Evolutionary conservation across 2,329 filamentous ascomycete species (phyloP), one percentile per base, ranked within the genome.

Genomic region (Fragosphaeria purpurea): DNA sequence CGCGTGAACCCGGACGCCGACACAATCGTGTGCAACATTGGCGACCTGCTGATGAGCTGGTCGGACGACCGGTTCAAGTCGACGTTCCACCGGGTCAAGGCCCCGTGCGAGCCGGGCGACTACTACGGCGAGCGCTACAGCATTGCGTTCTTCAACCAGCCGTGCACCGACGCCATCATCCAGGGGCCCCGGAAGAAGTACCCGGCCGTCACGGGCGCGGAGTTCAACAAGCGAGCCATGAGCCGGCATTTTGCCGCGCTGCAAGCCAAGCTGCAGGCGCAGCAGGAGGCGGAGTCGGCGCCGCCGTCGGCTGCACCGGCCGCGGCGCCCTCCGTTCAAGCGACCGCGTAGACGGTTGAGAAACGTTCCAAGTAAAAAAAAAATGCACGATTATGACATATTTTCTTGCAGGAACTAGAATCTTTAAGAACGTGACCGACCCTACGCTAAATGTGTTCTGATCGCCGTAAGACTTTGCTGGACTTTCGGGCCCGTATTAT

Each of bases 51-150:
- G 12, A 83, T 85, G 81, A 75, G 70, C 41, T 83, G 80, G 79
- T 78, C 73, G 33, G 80, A 84, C 59, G 82, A 84, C 61, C 72
- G 79, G 22, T 83, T 84, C 68, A 84, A 83, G 64, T 79, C 74
- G 41, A 82, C 80, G 0, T 79, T 82, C 48, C 81, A 84, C 63
- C 72, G 80, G 4, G 80, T 84, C 52, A 80, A 79, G 63, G 77
- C 79, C 1, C 79, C 79, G 0, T 70, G 65, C 33, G 76, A 82
- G 56, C 67, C 68, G 0, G 60, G 59, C 7, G 71, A 75, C 57
- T 80, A 74, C 60, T 83, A 74, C 57, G 78, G 78, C 5, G 72
- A 76, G 56, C 70, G 80, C 41, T 84, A 81, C 61, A 81, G 77
- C 60, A 79, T 85, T 60, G 80, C 80, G 7, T 84, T 76, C 58